phyloP scores from a whole-genome alignment of 495 filamentous ascomycete genomes.

The Viridothelium virens region DNA sequence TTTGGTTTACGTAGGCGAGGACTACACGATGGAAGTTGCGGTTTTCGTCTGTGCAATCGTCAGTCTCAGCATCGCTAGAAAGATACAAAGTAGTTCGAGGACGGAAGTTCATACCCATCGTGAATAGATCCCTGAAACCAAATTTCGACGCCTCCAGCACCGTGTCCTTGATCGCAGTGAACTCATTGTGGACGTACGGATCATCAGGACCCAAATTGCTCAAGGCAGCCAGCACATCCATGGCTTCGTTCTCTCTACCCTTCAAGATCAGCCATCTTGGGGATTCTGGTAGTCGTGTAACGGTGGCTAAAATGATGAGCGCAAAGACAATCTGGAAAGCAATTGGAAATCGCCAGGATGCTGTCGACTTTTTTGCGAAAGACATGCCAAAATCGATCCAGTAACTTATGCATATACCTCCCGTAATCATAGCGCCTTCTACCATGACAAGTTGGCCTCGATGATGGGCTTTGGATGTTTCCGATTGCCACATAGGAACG shows the following conservation, averaged over 20 bases:
- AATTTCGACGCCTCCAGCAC: conserved; percentile 60
- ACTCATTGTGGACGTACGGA: conserved; percentile 18
- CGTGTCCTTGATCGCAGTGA: conserved; percentile 59
- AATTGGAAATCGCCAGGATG: conserved; percentile 41
- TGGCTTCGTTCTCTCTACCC: conserved; percentile 30
- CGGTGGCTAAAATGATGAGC: conserved; percentile 23
- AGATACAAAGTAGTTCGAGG: not conserved
- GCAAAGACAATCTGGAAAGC: conserved; percentile 41
- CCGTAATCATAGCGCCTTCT: conserved; percentile 34
- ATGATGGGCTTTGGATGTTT: conserved; percentile 62
- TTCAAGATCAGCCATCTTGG: conserved; percentile 33
- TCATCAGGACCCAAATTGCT: conserved; percentile 3
- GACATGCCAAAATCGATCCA: conserved; percentile 42
- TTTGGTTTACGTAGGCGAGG: conserved; percentile 67
- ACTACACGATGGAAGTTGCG: conserved; percentile 62
- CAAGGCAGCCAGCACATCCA: conserved; percentile 31
- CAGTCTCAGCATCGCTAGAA: not conserved
- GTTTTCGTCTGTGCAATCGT: conserved; percentile 40
- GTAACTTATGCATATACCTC: conserved; percentile 34
- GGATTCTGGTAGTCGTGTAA: conserved; percentile 27
- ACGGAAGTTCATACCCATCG: not conserved
- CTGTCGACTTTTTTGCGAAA: conserved; percentile 36
- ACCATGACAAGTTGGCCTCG: conserved; percentile 35
- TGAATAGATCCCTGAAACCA: conserved; percentile 57
- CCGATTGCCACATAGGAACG: conserved; percentile 69